Base-by-base conservation (phyloP, 352 stramenopile genomes). In the Phytophthora ohioensis region DNA sequence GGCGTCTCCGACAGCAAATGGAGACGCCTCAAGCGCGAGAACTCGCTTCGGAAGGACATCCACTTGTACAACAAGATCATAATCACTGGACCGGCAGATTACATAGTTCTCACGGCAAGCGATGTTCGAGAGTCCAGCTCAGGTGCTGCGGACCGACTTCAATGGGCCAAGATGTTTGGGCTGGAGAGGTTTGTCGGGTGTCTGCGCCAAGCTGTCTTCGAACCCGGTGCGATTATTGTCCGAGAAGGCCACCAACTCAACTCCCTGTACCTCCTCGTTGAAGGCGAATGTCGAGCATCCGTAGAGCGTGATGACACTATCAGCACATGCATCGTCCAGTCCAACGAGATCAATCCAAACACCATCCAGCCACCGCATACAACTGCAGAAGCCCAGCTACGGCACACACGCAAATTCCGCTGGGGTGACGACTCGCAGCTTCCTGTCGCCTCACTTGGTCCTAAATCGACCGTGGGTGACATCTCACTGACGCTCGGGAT, bases 1-100 rank as follows among this genome's bases (percentile, higher is more conserved):
- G 48, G 53, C 21, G 34, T 30, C 10, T 63, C 64, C 5, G 68
- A 72, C 36, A 71, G 54, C 15, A 82, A 79, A 66, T 85, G 75
- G 75, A 66, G 78, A 9, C 58, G 69, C 7, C 52, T 82, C 3
- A 85, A 85, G 49, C 75, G 78, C 5, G 75, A 85, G 52, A 67
- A 75, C 34, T 67, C 76, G 5, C 63, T 85, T 47, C 72, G 69
- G 6, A 71, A 67, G 31, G 63, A 45, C 3, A 61, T 78, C 15
- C 58, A 81, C 42, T 57, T 78, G 52, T 85, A 85, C 69, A 81
- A 72, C n/a, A 66, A 81, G 53, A 31, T 84, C 7, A 67, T 78
- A 2, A 58, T 85, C 11, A 64, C 54, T 0, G 78, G 78, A 3
- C 78, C 78, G n/a, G 78, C 78, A 21, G 78, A 85, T 49, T 85